Evolutionary conservation across 352 stramenopile genomes (phyloP), one percentile per base, ranked within the genome.

Genomic region (Pythium phragmitis): DNA sequence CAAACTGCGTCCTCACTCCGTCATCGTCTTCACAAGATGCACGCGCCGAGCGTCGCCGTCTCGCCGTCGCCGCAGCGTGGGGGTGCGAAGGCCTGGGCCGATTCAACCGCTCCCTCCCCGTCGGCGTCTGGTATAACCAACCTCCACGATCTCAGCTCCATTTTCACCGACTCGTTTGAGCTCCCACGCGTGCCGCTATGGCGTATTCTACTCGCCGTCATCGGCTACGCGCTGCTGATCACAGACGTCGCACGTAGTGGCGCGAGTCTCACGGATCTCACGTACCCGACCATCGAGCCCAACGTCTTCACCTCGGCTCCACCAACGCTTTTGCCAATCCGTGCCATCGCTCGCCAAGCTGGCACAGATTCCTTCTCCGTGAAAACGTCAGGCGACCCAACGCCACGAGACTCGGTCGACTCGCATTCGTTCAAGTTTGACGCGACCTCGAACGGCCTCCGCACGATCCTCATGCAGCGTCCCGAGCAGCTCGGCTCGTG

Each of bases 171-270:
- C 37, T 63, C 58, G 14, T 72, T 72, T 26, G 53, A 61, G n/a
- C 58, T 67, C 0, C 65, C 65, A 6, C 51, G 45, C 11, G 30
- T 64, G 3, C 57, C 58, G 3, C 17, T 49, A 7, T 67, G 65
- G 65, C 66, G 60, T 8, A 54, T 72, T 14, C 48, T 28, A 4
- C 56, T 69, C 14, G 62, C 67, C 2, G 9, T 70, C 21, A 46
- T 73, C n/a, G 51, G 49, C 11, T 73, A 73, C 55, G 11, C 50
- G 50, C 51, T 73, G 28, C 61, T 69, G 7, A 34, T 73, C n/a
- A 64, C 67, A 6, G 67, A 73, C 46, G 55, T 73, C 0, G 43
- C 48, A 17, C 60, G 67, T 33, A 70, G 61, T 14, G 57, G 57
- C 30, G 49, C 67, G n/a, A 66, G 39, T n/a, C 61, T 73, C 42